Conservation (phyloP, 495 filamentous ascomycete species). For the Tuber melanosporum region DNA sequence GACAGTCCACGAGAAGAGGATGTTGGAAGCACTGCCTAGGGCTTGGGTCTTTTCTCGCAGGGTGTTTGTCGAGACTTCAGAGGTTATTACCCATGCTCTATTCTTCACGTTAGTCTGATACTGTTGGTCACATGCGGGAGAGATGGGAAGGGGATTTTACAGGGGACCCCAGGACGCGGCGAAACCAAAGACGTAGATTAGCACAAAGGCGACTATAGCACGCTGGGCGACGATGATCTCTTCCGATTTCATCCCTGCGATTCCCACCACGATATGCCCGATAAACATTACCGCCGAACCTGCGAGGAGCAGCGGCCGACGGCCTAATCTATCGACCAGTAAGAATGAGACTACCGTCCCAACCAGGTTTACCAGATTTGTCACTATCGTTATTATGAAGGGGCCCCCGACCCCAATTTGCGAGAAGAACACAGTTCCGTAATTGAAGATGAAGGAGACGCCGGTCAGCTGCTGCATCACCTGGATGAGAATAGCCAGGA, state of each 20-base stretch:
- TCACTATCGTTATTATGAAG: constrained; percentile 63
- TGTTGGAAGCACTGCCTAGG: constrained; percentile 26
- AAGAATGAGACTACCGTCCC: constrained; percentile 62
- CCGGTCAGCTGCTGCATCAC: constrained; percentile 59
- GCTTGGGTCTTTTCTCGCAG: constrained; percentile 36
- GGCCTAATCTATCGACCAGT: constrained; percentile 54
- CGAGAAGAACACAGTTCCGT: constrained; percentile 54
- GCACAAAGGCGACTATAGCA: constrained; percentile 64
- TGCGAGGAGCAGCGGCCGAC: constrained; percentile 48
- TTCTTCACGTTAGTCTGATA: background rate
- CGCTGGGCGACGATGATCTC: constrained; percentile 46
- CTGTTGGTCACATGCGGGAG: no score
- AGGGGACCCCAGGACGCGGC: constrained; percentile 70
- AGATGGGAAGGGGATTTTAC: background rate
- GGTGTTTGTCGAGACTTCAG: constrained; percentile 28
- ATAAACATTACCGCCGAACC: constrained; percentile 52
- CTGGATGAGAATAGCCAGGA: constrained; percentile 64
- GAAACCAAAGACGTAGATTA: constrained; percentile 80
- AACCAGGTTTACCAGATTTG: constrained; percentile 63
- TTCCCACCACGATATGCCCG: constrained; percentile 53
- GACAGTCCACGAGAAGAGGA: constrained; percentile 19
- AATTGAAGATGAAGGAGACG: constrained; percentile 56
- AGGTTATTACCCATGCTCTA: constrained; percentile 33
- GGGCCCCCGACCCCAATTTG: constrained; percentile 58
- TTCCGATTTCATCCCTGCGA: constrained; percentile 42